Percentiles rank a stretch among this genome's conserved stretches.
Evolutionary conservation across 192 early-diverging fungal genomes (phyloP).

Genomic region (Pilobolus umbonatus): DNA sequence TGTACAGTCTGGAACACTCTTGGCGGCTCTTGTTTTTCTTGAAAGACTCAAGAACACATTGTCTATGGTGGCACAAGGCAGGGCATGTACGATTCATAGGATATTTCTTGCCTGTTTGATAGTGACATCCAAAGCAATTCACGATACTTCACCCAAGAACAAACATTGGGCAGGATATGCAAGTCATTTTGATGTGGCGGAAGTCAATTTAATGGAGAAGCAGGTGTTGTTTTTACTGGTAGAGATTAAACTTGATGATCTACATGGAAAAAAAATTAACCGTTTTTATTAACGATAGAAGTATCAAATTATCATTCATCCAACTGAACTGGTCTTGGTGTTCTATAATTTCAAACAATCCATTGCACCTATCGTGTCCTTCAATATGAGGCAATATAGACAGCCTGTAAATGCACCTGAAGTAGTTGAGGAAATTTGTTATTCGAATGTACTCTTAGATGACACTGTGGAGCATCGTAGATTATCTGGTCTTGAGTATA

Average conservation of each 20-base stretch:
- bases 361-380: too few species aligned
- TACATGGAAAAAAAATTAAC: not conserved
- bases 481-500: too few species aligned
- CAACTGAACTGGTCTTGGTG: slow-evolving; percentile 2
- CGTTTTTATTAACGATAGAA: slow-evolving; percentile 16
- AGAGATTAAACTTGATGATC: not conserved
- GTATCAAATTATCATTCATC: slow-evolving; percentile 23
- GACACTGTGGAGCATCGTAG: too few species aligned
- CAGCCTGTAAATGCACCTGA: too few species aligned
- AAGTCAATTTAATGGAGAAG: slow-evolving; percentile 82
- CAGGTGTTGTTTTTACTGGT: slow-evolving; percentile 67
- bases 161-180: slow-evolving; percentile 81
- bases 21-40: slow-evolving; percentile 67
- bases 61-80: slow-evolving; percentile 68
- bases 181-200: slow-evolving; percentile 61
- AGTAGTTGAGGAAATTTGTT: too few species aligned
- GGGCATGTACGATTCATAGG: slow-evolving; percentile 76
- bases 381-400: too few species aligned
- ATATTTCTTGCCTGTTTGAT: slow-evolving; percentile 75
- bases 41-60: slow-evolving; percentile 60
- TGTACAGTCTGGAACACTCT: slow-evolving; percentile 64
- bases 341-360: slow-evolving; percentile 3
- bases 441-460: too few species aligned
- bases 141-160: slow-evolving; percentile 80
- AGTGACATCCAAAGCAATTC: slow-evolving; percentile 71